Conservation (phyloP, 2,329 filamentous ascomycete genomes). For the Alternaria hordeiaustralica region DNA sequence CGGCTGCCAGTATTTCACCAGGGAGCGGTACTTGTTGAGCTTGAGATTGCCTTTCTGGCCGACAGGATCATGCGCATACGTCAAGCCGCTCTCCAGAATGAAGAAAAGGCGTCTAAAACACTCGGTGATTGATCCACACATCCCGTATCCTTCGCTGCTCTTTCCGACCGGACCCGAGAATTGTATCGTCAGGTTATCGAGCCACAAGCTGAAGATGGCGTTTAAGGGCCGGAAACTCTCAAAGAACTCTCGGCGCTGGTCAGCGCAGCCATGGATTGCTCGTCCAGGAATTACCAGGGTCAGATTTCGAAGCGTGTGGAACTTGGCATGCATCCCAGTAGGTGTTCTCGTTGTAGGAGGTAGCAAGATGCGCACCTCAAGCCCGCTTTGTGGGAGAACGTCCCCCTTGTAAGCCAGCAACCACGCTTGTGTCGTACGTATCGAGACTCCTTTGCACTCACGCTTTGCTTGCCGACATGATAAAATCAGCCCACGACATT, state of each 20-base stretch:
- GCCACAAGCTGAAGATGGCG: conserved; percentile 4
- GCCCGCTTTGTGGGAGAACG: neutral
- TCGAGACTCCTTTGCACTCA: neutral
- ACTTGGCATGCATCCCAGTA: neutral
- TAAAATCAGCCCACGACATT: neutral
- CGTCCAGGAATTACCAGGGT: neutral
- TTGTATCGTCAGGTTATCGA: neutral
- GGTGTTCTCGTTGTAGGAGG: neutral
- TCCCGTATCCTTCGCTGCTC: neutral
- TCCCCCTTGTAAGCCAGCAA: neutral
- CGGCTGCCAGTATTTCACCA: neutral
- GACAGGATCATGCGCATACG: neutral
- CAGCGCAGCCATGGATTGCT: neutral
- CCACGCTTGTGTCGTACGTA: neutral
- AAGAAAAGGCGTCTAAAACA: neutral
- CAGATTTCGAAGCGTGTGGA: neutral
- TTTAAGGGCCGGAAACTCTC: neutral
- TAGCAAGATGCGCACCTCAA: neutral
- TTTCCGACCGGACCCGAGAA: neutral
- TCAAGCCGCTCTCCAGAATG: neutral
- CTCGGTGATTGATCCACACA: neutral
- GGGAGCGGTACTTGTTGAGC: neutral
- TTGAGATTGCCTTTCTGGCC: neutral
- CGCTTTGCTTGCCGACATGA: neutral
- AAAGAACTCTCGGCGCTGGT: neutral